These are phyloP conservation scores for Chloris gayana DNA, from an alignment of 176 grass and related monocot genomes.

Conservation along the genomic window DNA sequence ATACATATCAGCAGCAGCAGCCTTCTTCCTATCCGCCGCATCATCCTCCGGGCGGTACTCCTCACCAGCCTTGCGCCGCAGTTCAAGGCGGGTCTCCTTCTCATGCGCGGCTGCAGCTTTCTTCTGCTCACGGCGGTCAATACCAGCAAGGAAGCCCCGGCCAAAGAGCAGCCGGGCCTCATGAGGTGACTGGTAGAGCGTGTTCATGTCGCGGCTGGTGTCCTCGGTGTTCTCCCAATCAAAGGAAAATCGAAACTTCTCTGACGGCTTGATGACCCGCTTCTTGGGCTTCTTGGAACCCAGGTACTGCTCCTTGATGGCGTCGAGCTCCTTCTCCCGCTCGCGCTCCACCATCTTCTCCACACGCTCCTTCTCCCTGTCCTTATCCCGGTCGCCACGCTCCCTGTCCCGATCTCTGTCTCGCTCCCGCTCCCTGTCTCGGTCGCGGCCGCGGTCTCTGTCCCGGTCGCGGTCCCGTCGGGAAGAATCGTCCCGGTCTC, in stretches of 20 bases:
- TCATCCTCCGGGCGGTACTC: slow-evolving; percentile 81
- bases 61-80: slow-evolving; percentile 75
- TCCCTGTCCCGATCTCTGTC: slow-evolving; percentile 64
- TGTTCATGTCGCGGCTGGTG: slow-evolving; percentile 93
- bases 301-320: slow-evolving; percentile 96
- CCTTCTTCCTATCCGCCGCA: slow-evolving; percentile 49
- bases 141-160: slow-evolving; percentile 83
- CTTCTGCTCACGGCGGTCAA: slow-evolving; percentile 96
- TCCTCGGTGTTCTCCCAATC: slow-evolving; percentile 99
- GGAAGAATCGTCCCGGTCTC: slow-evolving; percentile 51
- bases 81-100: slow-evolving; percentile 81
- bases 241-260: slow-evolving; percentile 98
- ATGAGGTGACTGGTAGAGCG: slow-evolving; percentile 80
- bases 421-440: slow-evolving; percentile 47
- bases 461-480: slow-evolving; percentile 53
- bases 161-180: slow-evolving; percentile 87
- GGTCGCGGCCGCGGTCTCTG: slow-evolving; percentile 53
- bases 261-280: slow-evolving; percentile 90
- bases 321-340: slow-evolving; percentile 84
- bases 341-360: slow-evolving; percentile 90
- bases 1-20: slow-evolving; percentile 44
- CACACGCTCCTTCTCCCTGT: slow-evolving; percentile 57
- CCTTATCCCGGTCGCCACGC: slow-evolving; percentile 66
- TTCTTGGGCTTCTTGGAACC: slow-evolving; percentile 98
- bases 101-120: slow-evolving; percentile 73